A percentile compares a stretch with the other conserved stretches of the same genome.
Evolutionary conservation across 495 filamentous ascomycete species (phyloP).

Genomic region (Wilcoxina mikolae): DNA sequence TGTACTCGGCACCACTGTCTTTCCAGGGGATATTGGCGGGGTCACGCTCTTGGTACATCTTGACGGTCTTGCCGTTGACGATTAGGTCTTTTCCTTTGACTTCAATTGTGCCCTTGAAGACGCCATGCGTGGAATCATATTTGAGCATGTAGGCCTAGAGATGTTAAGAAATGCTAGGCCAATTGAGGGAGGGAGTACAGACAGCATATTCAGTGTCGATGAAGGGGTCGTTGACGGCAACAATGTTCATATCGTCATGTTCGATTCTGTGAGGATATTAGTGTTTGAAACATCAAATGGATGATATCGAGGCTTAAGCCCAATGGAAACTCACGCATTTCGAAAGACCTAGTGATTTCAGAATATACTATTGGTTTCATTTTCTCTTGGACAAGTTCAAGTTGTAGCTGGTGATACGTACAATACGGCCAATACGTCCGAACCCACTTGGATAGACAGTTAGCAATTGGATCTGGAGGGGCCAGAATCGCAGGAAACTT

Average conservation of each 20-base stretch:
- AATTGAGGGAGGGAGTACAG: constrained; percentile 35
- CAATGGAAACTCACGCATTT: constrained; percentile 47
- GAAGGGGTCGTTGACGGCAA: constrained; percentile 98
- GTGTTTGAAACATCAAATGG: background rate
- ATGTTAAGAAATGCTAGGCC: background rate
- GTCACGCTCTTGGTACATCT: constrained; percentile 90
- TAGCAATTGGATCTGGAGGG: background rate
- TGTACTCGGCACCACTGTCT: constrained; percentile 78
- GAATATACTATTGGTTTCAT: background rate
- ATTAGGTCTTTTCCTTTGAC: constrained; percentile 51
- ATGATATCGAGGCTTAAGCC: background rate
- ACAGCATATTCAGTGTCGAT: constrained; percentile 97
- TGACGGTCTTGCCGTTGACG: constrained; percentile 88
- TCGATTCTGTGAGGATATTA: constrained; percentile 51
- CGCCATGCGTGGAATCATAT: constrained; percentile 91
- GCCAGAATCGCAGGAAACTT: constrained; percentile 2
- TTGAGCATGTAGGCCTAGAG: constrained; percentile 93
- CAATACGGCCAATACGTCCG: constrained; percentile 97
- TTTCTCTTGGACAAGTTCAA: background rate
- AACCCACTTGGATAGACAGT: constrained; percentile 67
- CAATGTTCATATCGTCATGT: constrained; percentile 71
- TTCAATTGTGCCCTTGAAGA: constrained; percentile 81
- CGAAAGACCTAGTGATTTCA: constrained; percentile 45
- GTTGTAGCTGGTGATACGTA: constrained; percentile 32
- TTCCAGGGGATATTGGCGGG: constrained; percentile 83